Percentiles rank a stretch among this genome's conserved stretches.
Conservation (phyloP, 2,329 filamentous ascomycete genomes). For the Claviceps paspali region DNA sequence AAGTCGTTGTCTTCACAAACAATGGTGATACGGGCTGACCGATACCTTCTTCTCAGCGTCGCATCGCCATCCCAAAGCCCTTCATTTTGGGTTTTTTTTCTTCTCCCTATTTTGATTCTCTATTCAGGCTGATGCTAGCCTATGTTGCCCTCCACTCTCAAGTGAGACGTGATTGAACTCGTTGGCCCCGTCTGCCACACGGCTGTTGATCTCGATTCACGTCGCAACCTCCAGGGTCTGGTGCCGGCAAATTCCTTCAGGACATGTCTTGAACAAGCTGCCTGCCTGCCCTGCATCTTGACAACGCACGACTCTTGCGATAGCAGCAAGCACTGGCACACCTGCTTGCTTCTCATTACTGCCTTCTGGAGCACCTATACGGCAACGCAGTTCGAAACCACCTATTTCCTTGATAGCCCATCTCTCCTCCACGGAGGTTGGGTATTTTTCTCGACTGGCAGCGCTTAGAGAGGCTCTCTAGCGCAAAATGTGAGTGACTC, state of each 20-base stretch:
- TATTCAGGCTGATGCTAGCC: not conserved
- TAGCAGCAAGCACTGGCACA: no score
- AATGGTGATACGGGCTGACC: not conserved
- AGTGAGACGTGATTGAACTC: not conserved
- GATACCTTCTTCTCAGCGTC: not conserved
- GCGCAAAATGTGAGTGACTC: conserved; percentile 20
- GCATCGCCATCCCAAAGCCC: no score
- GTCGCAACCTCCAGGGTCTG: conserved; percentile 5
- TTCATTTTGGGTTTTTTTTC: no score
- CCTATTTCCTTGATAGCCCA: conserved; percentile 1
- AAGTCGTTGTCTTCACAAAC: not conserved
- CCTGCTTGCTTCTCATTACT: conserved; percentile 5
- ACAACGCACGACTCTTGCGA: conserved; percentile 12
- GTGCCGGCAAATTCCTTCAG: conserved; percentile 3
- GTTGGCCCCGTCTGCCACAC: not conserved
- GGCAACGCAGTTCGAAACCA: conserved; percentile 1
- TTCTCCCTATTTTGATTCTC: no score
- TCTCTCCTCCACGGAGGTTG: not conserved
- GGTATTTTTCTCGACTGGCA: conserved; percentile 1
- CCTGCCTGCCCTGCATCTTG: conserved; percentile 2
- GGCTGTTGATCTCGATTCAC: not conserved
- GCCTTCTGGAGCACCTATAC: not conserved
- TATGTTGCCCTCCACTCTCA: not conserved
- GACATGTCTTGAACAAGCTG: conserved; percentile 6
- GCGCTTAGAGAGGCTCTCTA: conserved; percentile 6